Base-by-base conservation (phyloP, 768 basidiomycete genomes). In the Boletellus emodensis region DNA sequence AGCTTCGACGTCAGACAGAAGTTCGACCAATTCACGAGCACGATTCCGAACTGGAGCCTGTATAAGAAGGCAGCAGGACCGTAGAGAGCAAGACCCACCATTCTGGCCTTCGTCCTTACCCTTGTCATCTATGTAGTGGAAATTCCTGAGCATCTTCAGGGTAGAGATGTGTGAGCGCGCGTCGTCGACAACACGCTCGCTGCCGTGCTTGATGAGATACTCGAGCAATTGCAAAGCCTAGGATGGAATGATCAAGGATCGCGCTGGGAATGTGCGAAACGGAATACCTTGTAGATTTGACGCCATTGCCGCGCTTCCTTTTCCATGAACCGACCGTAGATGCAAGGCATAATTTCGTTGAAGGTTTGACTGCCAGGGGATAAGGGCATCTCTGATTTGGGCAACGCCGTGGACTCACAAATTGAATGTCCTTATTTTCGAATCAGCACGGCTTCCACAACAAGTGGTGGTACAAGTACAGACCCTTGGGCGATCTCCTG, bases 271-370 rank as follows among this genome's bases (percentile, higher is more conserved):
- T 9, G 13, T 32, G 39, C 13, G 53, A 20, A 41, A 40, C 24
- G n/a, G 12, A 12, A 46, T 36, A 84, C 92, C 78, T 99, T 99
- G 80, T 99, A 99, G 51, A 99, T 98, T 69, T 99, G 94, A 33
- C 96, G 79, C 96, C 96, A 99, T 65, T 99, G 91, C 18, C 88
- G 77, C 1, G 96, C 96, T 70, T 99, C 96, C 72, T 98, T 98
- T 70, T 98, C 91, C 85, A 94, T 95, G 68, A 95, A 96, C 24
- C 92, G 82, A 9, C 84, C 79, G 69, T 96, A 98, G 59, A 97
- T 96, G 62, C 83, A 84, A 4, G 96, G 95, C 94, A 99, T 97
- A 65, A 98, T 93, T 74, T 99, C 95, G 70, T 98, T 99, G 72
- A 99, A 99, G 55, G 94, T 83, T 78, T 94, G 92, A 72, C 94